phyloP scores from a whole-genome alignment of 2,329 filamentous ascomycete species.

The Botrytis pseudocinerea region DNA sequence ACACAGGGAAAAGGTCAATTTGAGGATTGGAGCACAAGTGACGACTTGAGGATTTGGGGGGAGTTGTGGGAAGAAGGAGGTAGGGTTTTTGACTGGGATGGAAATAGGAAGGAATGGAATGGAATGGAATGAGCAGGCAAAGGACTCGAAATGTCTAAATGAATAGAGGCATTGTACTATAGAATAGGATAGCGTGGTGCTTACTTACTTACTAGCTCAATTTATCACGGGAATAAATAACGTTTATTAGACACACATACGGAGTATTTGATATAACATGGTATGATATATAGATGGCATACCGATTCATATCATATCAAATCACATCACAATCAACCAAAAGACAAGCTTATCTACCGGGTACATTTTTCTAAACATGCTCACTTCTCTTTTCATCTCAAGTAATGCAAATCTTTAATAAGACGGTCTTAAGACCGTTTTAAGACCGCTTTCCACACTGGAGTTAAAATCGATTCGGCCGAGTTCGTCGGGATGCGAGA shows the following conservation, averaged over 20 bases:
- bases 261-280: background rate
- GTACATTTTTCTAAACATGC: no score
- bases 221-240: background rate
- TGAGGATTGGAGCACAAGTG: constrained; percentile 17
- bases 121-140: background rate
- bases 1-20: constrained; percentile 72
- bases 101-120: background rate
- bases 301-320: background rate
- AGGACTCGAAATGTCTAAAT: background rate
- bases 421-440: no score
- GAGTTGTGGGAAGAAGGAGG: background rate
- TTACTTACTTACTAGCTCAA: background rate
- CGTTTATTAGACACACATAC: background rate
- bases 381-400: no score
- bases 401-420: no score
- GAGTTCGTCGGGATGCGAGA: no score
- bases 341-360: no score
- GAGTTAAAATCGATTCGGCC: no score
- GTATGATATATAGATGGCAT: background rate
- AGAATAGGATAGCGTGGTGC: constrained; percentile 4
- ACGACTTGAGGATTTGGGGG: background rate
- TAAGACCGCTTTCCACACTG: no score
- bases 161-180: background rate
- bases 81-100: background rate
- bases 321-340: no score